Evolutionary conservation across 805 yeast species (phyloP).

Genomic region (Komagataella pastoris): DNA sequence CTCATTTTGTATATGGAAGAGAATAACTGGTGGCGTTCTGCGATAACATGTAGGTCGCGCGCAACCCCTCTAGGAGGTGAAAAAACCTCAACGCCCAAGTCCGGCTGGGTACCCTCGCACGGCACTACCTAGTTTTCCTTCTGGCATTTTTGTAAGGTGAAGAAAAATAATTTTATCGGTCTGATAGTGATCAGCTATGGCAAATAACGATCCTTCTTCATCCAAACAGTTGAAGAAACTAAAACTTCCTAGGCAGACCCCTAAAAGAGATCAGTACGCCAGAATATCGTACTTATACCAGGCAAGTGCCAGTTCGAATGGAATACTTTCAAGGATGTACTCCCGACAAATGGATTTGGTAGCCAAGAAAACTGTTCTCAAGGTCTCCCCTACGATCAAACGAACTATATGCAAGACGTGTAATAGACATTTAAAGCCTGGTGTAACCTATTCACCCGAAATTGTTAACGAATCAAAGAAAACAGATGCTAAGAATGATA

Average conservation of each 20-base stretch:
- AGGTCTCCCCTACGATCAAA: slow-evolving; percentile 52
- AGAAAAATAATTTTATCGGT: too few species aligned
- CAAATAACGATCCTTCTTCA: background rate
- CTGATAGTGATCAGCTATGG: background rate
- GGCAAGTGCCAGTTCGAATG: slow-evolving; percentile 25
- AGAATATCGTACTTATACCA: slow-evolving; percentile 49
- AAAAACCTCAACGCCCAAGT: background rate
- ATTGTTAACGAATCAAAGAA: slow-evolving; percentile 28
- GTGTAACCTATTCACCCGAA: slow-evolving; percentile 22
- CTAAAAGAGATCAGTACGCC: slow-evolving; percentile 40
- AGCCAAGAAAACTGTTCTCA: slow-evolving; percentile 53
- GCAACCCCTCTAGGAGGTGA: background rate
- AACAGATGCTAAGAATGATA: slow-evolving; percentile 23
- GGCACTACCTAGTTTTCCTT: background rate
- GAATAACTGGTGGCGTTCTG: background rate
- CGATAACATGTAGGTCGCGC: background rate
- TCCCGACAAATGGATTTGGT: slow-evolving; percentile 42
- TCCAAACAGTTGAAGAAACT: slow-evolving; percentile 2
- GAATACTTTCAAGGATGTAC: slow-evolving; percentile 40
- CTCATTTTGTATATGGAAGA: slow-evolving; percentile 41
- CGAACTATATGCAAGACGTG: slow-evolving; percentile 62
- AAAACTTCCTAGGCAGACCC: slow-evolving; percentile 24
- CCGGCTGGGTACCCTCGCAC: background rate
- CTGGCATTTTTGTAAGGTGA: background rate
- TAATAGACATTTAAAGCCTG: slow-evolving; percentile 34